Base-by-base conservation (phyloP, 2,329 filamentous ascomycete species). In the Emydomyces testavorans region DNA sequence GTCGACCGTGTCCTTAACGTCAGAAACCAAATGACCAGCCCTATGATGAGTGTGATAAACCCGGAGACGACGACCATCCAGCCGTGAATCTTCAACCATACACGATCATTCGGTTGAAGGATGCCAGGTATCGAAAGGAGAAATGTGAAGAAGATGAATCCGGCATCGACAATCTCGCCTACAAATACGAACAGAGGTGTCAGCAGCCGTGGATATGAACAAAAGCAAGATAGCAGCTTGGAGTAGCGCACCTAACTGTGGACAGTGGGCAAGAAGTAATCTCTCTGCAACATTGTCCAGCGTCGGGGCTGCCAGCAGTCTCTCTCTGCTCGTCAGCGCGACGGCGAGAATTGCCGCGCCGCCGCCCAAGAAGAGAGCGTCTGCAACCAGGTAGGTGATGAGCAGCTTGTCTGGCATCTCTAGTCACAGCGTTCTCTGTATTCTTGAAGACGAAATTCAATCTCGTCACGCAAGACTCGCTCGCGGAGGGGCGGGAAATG, bases 141-240 rank as follows among this genome's bases (percentile, higher is more conserved):
- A 64, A 87, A 87, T 20, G 81, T 79, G 57, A 78, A 60, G 63
- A 90, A 79, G 61, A 88, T 76, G 59, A 89, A 71, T 58, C 80
- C 72, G 52, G 80, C 77, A 63, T 89, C 89, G 60, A 74, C 79
- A 53, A 89, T 78, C 50, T 80, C 82, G 45, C 80, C 83, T 76
- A 53, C 43, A 28, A 50, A 37, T 40, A 38, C 10, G 16, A 11
- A 37, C 21, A 35, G 6, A 18, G 31, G 8, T n/a, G 40, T 46
- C 11, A 43, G 24, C 7, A 32, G 1, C 13, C 15, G 32, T 29
- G 16, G 23, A 39, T 13, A 40, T 10, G 2, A 18, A 5, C 21
- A 28, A 5, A 23, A 21, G 26, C 35, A 11, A 28, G 45, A 23
- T 36, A 38, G 26, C 37, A 11, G 16, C 6, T 11, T 15, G 15